Conservation (phyloP, 1,284 basidiomycete species). For the Pholiota adiposa region DNA sequence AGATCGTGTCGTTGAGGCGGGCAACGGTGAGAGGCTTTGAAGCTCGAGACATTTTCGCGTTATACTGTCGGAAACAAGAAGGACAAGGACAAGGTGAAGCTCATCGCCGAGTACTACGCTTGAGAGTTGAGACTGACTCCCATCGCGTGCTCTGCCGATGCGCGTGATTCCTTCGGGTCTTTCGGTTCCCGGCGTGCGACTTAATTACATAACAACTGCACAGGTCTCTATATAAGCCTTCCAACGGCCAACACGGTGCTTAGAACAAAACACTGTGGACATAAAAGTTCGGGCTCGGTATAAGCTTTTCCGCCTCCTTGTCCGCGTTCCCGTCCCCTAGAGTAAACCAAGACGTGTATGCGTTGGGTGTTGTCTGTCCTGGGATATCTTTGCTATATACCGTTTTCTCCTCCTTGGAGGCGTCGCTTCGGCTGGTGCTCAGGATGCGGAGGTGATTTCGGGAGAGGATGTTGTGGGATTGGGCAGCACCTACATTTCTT, state of each 20-base stretch:
- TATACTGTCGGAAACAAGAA: neutral
- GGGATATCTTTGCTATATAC: conserved; percentile 15
- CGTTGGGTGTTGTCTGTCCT: conserved; percentile 15
- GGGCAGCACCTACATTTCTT: conserved; percentile 15
- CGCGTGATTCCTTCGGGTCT: conserved; percentile 25
- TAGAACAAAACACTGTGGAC: conserved; percentile 75
- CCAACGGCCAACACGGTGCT: conserved; percentile 11
- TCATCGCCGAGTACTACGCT: neutral
- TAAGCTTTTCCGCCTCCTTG: conserved; percentile 79
- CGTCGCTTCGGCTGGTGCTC: conserved; percentile 27
- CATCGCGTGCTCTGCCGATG: neutral
- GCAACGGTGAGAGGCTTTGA: conserved; percentile 39
- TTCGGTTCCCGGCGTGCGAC: conserved; percentile 30
- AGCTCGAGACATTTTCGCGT: conserved; percentile 29
- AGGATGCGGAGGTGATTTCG: conserved; percentile 21
- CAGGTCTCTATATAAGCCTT: conserved; percentile 31
- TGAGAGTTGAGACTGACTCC: neutral
- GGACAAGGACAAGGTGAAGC: conserved; percentile 7
- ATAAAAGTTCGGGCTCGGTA: conserved; percentile 85
- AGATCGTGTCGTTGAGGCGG: conserved; percentile 58
- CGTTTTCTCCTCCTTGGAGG: conserved; percentile 23
- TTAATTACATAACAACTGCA: conserved; percentile 35
- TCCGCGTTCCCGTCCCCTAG: conserved; percentile 91
- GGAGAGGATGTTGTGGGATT: conserved; percentile 15
- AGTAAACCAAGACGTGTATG: conserved; percentile 47